Percentiles rank a stretch among this genome's conserved stretches.
These are phyloP conservation scores for Hyphopichia buzzinii DNA, from an alignment of 1,139 yeast genomes.

Conservation along the genomic window DNA sequence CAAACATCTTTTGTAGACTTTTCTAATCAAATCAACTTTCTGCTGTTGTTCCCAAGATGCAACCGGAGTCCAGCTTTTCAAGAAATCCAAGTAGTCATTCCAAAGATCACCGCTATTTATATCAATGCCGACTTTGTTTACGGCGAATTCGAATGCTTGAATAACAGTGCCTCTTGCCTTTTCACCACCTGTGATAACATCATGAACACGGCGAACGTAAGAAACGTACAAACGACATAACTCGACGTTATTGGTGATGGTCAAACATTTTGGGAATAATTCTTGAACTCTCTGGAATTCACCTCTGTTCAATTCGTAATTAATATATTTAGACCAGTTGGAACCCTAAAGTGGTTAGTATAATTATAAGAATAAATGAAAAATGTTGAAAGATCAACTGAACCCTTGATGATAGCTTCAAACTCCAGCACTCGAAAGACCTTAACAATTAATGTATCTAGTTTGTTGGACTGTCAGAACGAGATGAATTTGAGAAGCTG, in stretches of 20 bases:
- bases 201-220: conserved; percentile 77
- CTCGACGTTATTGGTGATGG: conserved; percentile 57
- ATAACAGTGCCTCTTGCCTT: conserved; percentile 73
- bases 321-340: conserved; percentile 73
- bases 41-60: conserved; percentile 89
- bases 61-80: conserved; percentile 74
- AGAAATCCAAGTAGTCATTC: conserved; percentile 80
- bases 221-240: conserved; percentile 75
- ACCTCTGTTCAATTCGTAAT: conserved; percentile 64
- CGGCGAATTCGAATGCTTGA: conserved; percentile 83
- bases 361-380: no score
- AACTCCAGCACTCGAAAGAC: not conserved
- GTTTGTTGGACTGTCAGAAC: no score
- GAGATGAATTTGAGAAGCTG: no score
- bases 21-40: conserved; percentile 72
- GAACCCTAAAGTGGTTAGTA: conserved; percentile 53
- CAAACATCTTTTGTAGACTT: conserved; percentile 68
- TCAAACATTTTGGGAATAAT: conserved; percentile 61
- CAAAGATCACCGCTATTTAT: conserved; percentile 70
- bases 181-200: conserved; percentile 80
- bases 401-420: not conserved
- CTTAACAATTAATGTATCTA: no score
- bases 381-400: conserved; percentile 8
- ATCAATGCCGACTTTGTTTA: conserved; percentile 76
- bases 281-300: conserved; percentile 68